Percentiles rank a stretch among this genome's conserved stretches.
Evolutionary conservation across 192 early-diverging fungal species (phyloP).

Genomic region (Rhizoclosmatium sp.): DNA sequence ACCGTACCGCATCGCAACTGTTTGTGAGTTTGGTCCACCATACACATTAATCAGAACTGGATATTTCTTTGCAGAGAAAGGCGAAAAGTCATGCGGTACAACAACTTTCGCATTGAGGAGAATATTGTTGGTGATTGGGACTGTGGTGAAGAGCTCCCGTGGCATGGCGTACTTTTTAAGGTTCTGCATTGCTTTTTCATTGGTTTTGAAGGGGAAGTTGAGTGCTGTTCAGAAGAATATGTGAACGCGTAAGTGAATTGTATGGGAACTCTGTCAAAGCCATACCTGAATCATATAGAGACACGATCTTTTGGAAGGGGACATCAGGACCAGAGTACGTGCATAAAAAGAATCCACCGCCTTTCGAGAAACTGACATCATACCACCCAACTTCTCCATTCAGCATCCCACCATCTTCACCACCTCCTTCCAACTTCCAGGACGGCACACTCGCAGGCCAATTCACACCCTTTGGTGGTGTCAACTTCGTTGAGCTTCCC

Average conservation of each 20-base stretch:
- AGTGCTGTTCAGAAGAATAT: neutral
- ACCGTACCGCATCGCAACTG: conserved; percentile 45
- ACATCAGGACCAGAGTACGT: conserved; percentile 85
- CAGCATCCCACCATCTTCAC: neutral
- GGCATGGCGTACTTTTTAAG: conserved; percentile 71
- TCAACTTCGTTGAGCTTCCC: conserved; percentile 39
- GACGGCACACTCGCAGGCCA: conserved; percentile 15
- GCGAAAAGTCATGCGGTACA: conserved; percentile 77
- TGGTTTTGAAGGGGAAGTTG: conserved; percentile 43
- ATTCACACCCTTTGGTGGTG: conserved; percentile 46
- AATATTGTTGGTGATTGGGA: conserved; percentile 28
- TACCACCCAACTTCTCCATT: conserved; percentile 69
- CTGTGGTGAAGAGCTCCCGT: conserved; percentile 51
- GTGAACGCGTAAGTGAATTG: neutral
- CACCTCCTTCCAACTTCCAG: conserved; percentile 14
- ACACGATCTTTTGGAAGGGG: conserved; percentile 70
- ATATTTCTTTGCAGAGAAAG: conserved; percentile 68
- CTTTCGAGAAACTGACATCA: conserved; percentile 73
- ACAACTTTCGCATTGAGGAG: conserved; percentile 77
- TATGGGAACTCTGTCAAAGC: neutral
- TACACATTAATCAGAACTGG: conserved; percentile 86
- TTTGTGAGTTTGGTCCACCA: conserved; percentile 91
- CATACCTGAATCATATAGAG: conserved; percentile 22
- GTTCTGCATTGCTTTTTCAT: conserved; percentile 53
- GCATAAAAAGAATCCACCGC: conserved; percentile 75